Percentiles rank a stretch among this genome's conserved stretches.
Conservation (phyloP, 495 filamentous ascomycete species). For the Podospora sp. region DNA sequence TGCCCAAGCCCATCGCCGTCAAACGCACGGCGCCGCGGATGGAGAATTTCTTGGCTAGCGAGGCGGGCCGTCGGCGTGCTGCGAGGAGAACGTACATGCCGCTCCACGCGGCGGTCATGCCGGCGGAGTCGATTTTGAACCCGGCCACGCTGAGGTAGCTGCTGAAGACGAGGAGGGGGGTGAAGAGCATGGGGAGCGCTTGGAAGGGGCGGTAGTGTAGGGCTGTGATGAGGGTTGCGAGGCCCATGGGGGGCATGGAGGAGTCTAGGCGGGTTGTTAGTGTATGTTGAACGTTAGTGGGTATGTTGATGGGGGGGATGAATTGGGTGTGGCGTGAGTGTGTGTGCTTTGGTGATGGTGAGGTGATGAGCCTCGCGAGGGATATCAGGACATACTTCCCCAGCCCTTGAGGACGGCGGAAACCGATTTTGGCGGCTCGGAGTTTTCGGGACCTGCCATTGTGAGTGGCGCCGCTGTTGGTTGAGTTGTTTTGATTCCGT, state of each 20-base stretch:
- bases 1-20: conserved; percentile 69
- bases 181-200: conserved; percentile 75
- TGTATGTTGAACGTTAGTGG: not conserved
- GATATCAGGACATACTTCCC: conserved; percentile 64
- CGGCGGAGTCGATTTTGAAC: conserved; percentile 80
- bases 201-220: conserved; percentile 78
- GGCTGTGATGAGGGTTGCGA: conserved; percentile 77
- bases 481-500: not conserved
- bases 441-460: conserved; percentile 44
- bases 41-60: conserved; percentile 62
- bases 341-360: conserved; percentile 5
- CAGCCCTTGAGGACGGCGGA: conserved; percentile 60
- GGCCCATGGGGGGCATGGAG: conserved; percentile 73
- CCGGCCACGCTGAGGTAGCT: conserved; percentile 80
- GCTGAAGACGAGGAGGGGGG: conserved; percentile 81
- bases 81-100: conserved; percentile 82
- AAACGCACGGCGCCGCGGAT: conserved; percentile 71
- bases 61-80: conserved; percentile 60
- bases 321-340: not conserved
- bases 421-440: conserved; percentile 51
- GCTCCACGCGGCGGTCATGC: conserved; percentile 82
- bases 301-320: not conserved
- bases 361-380: not conserved
- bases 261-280: conserved; percentile 59
- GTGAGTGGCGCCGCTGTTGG: not conserved